phyloP scores from a whole-genome alignment of 805 yeast genomes.

The Wickerhamiella spandovensis region DNA sequence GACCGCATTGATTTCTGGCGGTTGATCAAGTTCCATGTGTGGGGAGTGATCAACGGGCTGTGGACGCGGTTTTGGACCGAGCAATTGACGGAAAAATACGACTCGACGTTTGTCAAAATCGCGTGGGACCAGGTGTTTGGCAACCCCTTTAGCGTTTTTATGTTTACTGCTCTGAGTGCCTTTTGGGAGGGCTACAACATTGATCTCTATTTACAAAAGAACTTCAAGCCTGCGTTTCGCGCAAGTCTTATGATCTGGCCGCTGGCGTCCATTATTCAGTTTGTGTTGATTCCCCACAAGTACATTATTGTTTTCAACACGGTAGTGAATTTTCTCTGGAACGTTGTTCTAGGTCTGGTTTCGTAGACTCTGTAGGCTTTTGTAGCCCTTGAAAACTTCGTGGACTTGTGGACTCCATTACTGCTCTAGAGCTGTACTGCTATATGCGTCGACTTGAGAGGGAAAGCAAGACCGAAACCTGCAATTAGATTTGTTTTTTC shows the following conservation, averaged over 20 bases:
- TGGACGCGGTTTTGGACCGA: slow-evolving; percentile 29
- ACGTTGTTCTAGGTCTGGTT: slow-evolving; percentile 21
- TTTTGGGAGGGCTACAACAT: slow-evolving; percentile 27
- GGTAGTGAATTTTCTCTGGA: slow-evolving; percentile 14
- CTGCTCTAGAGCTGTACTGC: too few relatives aligned
- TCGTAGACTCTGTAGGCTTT: not conserved
- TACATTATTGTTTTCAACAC: slow-evolving; percentile 17
- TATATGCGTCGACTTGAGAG: too few relatives aligned
- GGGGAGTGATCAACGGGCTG: slow-evolving; percentile 26
- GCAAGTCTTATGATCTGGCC: slow-evolving; percentile 19
- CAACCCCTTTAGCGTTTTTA: slow-evolving; percentile 23
- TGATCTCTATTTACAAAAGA: slow-evolving; percentile 20
- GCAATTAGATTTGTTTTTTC: too few relatives aligned
- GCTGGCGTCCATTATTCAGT: slow-evolving; percentile 15
- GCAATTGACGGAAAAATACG: slow-evolving; percentile 18
- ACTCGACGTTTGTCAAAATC: slow-evolving; percentile 15
- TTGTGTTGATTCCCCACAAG: slow-evolving; percentile 12
- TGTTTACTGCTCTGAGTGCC: slow-evolving; percentile 23
- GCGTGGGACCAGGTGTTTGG: slow-evolving; percentile 24
- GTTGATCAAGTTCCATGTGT: slow-evolving; percentile 24
- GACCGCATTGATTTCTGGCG: slow-evolving; percentile 12
- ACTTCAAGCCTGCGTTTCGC: slow-evolving; percentile 16
- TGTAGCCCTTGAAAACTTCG: too few relatives aligned
- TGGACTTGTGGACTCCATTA: too few relatives aligned
- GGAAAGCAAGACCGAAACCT: too few relatives aligned